Evolutionary conservation across 2,329 filamentous ascomycete species (phyloP), one percentile per base, ranked within the genome.

Genomic region (Xylariales sp.): DNA sequence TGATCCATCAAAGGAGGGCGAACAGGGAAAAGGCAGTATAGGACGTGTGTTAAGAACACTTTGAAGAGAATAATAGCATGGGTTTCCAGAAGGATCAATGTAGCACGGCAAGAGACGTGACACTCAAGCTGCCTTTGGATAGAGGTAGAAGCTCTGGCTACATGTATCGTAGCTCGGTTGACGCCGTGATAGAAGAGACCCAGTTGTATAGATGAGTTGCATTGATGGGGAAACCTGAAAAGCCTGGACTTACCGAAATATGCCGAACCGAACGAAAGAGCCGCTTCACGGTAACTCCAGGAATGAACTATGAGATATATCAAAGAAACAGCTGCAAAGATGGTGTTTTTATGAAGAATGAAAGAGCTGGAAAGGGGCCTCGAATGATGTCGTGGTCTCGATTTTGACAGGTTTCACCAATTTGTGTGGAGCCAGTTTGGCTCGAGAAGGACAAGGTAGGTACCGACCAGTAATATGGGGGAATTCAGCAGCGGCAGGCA

Each of bases 401-500:
- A 71, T 73, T 73, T 75, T 78, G 76, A 79, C 77, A 79, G 73
- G 75, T 79, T 78, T 75, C 77, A 76, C 72, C 73, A 78, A 66
- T 52, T 73, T 78, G 76, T 78, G 77, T 76, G 76, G 76, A 73
- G 70, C 58, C 68, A 62, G 56, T 49, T 43, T 28, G 16, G 23
- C 56, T 65, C 43, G 16, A 34, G 28, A 46, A 41, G 53, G 32
- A 39, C 46, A 41, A 23, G 46, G 18, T 41, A 41, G 18, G 34
- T 55, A 50, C 10, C 23, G 36, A 53, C 50, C 43, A 46, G 18
- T 61, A 46, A 55, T 39, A 53, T 52, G 23, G 23, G 3, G 12
- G 23, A 30, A 45, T 56, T 45, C 39, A n/a, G 3, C 50, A 48
- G 49, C 16, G 49, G 10, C 34, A 8, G 45, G n/a, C 58, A 57